A percentile compares a stretch with the other conserved stretches of the same genome.
Conservation (phyloP, 768 basidiomycete genomes). For the Mycena chlorophos region DNA sequence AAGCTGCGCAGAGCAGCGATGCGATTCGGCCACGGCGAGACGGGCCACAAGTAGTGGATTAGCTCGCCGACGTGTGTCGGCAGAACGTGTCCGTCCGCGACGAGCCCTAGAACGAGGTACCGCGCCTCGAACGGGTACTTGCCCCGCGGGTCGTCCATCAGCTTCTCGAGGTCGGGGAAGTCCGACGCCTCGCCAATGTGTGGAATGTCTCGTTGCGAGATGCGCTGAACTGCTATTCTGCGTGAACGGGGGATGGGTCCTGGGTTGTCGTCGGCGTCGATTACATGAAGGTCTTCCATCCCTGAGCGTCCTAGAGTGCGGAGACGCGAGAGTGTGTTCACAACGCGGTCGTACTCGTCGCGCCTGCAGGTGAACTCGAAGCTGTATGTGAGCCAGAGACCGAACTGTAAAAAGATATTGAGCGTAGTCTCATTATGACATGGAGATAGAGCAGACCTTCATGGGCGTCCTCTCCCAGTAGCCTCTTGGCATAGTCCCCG, state of each 20-base stretch:
- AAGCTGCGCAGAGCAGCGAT: conserved; percentile 14
- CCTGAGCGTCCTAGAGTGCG: conserved; percentile 14
- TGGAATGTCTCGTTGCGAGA: neutral
- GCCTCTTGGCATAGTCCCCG: conserved; percentile 6
- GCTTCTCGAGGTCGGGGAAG: neutral
- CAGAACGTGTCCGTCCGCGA: conserved; percentile 17
- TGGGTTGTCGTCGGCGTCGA: neutral
- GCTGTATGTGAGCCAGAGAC: conserved; percentile 20
- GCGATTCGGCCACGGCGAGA: neutral
- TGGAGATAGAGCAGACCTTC: conserved; percentile 7
- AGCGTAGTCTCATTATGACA: neutral
- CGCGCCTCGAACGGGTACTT: conserved; percentile 13
- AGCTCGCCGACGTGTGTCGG: conserved; percentile 14
- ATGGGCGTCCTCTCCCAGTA: conserved; percentile 8
- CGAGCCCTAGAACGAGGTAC: conserved; percentile 18
- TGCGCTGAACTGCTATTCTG: neutral
- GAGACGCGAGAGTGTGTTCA: conserved; percentile 12
- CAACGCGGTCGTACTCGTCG: conserved; percentile 6
- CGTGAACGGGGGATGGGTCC: too few species aligned
- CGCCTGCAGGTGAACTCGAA: conserved; percentile 8
- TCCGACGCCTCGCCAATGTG: neutral
- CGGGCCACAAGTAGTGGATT: conserved; percentile 14
- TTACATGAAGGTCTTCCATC: conserved; percentile 8
- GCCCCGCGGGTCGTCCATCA: neutral
- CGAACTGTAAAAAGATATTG: conserved; percentile 4